Conservation (phyloP, 495 filamentous ascomycete species). For the Aspergillus indologenus region DNA sequence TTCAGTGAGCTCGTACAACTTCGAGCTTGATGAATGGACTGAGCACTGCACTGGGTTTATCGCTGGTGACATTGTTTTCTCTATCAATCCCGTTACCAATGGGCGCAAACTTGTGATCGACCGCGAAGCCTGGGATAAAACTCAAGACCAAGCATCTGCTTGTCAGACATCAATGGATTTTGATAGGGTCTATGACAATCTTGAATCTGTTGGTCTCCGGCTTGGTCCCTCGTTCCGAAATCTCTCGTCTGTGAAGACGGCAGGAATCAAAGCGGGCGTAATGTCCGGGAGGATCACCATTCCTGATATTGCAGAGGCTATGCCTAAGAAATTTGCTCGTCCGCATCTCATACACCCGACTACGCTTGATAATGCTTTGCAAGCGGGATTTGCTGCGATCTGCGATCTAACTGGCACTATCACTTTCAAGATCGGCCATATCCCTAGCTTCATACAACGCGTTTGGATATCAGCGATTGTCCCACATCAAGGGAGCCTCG, state of each 20-base stretch:
- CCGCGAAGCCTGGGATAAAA: background rate
- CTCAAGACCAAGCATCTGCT: too few species aligned
- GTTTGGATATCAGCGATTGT: too few species aligned
- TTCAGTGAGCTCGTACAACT: background rate
- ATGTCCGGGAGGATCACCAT: conserved; percentile 17
- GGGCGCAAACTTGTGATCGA: background rate
- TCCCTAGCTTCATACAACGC: too few species aligned
- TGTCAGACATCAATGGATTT: too few species aligned
- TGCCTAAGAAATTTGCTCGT: conserved; percentile 39
- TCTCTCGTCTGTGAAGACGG: conserved; percentile 12
- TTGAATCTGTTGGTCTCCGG: background rate
- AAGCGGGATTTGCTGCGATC: too few species aligned
- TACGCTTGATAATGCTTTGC: conserved; percentile 26
- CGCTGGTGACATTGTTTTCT: background rate
- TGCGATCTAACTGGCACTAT: too few species aligned
- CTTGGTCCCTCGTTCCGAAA: background rate
- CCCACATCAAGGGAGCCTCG: too few species aligned
- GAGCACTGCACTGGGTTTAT: background rate
- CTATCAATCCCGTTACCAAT: background rate
- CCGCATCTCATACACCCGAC: conserved; percentile 38
- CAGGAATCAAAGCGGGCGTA: conserved; percentile 8
- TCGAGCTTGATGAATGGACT: background rate
- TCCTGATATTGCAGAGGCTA: conserved; percentile 35
- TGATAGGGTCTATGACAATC: too few species aligned
- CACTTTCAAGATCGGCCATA: too few species aligned